These are phyloP conservation scores for Lasiodiplodia citricola DNA, from an alignment of 2,329 filamentous ascomycete species.

Conservation along the genomic window DNA sequence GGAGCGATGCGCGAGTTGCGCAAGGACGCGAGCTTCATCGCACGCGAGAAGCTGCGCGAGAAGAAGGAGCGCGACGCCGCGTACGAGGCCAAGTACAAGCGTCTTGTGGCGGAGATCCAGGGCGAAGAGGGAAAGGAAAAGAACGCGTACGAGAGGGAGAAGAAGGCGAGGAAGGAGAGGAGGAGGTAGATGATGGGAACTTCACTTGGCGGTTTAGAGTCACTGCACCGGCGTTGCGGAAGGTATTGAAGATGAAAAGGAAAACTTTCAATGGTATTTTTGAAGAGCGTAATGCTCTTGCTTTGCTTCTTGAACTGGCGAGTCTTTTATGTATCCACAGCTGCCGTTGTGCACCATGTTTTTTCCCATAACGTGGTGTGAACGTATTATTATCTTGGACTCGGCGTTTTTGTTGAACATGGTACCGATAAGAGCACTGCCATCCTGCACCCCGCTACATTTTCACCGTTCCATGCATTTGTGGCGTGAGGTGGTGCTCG, in stretches of 20 bases:
- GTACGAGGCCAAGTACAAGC: slow-evolving; percentile 96
- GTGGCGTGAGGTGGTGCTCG: too few species aligned
- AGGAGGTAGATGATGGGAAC: background rate
- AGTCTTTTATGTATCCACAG: background rate
- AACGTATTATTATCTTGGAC: background rate
- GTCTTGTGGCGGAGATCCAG: slow-evolving; percentile 92
- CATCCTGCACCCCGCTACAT: too few species aligned
- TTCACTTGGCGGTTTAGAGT: background rate
- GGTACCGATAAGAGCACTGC: background rate
- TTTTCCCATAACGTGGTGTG: background rate
- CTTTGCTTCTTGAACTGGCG: background rate
- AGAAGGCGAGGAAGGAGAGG: slow-evolving; percentile 72
- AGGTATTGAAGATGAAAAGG: background rate
- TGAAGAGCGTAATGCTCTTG: background rate
- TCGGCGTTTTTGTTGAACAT: background rate
- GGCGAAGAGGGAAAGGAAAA: slow-evolving; percentile 85
- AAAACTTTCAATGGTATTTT: background rate
- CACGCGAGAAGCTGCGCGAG: slow-evolving; percentile 83
- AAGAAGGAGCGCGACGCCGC: slow-evolving; percentile 93
- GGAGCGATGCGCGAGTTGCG: slow-evolving; percentile 90
- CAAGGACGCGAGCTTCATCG: slow-evolving; percentile 94
- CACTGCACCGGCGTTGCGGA: background rate
- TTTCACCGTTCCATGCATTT: too few species aligned
- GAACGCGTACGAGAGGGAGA: slow-evolving; percentile 90
- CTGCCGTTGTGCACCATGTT: background rate